Base-by-base conservation (phyloP, 78 protist genomes). In the Speleostelium caveatum region DNA sequence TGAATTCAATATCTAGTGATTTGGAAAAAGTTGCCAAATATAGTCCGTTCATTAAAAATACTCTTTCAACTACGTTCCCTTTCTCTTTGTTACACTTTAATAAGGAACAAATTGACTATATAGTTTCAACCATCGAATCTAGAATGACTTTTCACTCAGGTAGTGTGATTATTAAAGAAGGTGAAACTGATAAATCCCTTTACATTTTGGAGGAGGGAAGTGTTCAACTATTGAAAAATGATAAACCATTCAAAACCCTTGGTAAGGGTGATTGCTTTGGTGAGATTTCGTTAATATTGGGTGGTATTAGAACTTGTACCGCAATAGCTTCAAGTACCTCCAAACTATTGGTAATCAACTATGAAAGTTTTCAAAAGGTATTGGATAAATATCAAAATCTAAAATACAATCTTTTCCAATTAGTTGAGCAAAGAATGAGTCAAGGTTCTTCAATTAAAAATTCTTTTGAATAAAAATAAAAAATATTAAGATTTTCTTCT, bases 261-360 rank as follows among this genome's bases (percentile, higher is more conserved):
- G 67, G 73, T 1, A 51, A 45, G 28, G 94, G 91, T 56, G 91
- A 83, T 8, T 78, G 74, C 38, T 88, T 88, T 51, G 94, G 94
- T 45, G 94, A 88, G 32, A 73, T 78, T 24, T 67, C 94, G 3
- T 45, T 83, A 19, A 59, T 83, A 1, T 62, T 73, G 21, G 76
- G 90, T 51, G 5, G 38, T 17, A 53, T 74, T 26, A 32, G 88
- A 22, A 66, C 88, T 28, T 68, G 78, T 51, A 66, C 88, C 2
- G 88, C 75, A 10, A 3, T 21, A 1, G 88, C 88, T 33, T 45
- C 72, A 3, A 30, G 41, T 1, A 62, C 33, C 35, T 45, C 86
- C 24, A 62, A 61, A 14, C 49, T 76, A 2, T 14, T 66, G 4
- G 51, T 66, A 21, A 10, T 76, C 32, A 58, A 61, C 1, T 5